Evolutionary conservation across 2,329 filamentous ascomycete genomes (phyloP), one percentile per base, ranked within the genome.

Genomic region (Hymenoscyphus scutula): DNA sequence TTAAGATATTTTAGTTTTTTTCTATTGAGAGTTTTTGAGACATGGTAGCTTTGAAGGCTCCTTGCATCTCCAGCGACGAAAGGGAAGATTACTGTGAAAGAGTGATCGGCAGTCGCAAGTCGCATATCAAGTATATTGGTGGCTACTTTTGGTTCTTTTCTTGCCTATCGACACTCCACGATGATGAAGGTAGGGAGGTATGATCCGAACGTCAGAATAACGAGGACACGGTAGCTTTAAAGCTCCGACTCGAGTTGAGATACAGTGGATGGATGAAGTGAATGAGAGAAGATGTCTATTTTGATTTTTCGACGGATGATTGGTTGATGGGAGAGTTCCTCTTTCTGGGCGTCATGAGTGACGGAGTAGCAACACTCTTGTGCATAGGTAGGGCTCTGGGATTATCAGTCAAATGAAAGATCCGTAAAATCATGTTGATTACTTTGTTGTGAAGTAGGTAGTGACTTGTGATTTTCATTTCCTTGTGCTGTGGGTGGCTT

Each of bases 161-260:
- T 13, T 48, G n/a, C 45, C 45, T 23, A 48, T 5, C 45, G n/a
- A 23, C 13, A 48, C 45, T 48, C 25, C 19, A 48, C 45, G 19
- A 11, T 48, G n/a, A 45, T 45, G 38, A 48, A 48, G 45, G 23
- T 23, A 13, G 19, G 10, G 10, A 17, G 51, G n/a, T n/a, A 19
- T 51, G 53, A 13, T 13, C 23, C 25, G 11, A n/a, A 17, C 15
- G 17, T 64, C 32, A 27, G 53, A 30, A 41, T 51, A 19, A 34
- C 58, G 59, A 67, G 69, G 71, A 66, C 62, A 37, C 63, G 70
- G 71, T 72, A 65, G 72, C 71, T 74, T 74, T 64, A 74, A 73
- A 74, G 72, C 70, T 73, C 72, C 68, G 66, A 59, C 70, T 71
- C 66, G 32, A 37, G 34, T 41, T 57, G n/a, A 38, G 37, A 27